Conservation (phyloP, 169 alveolate species). For the Miamiensis avidus region DNA sequence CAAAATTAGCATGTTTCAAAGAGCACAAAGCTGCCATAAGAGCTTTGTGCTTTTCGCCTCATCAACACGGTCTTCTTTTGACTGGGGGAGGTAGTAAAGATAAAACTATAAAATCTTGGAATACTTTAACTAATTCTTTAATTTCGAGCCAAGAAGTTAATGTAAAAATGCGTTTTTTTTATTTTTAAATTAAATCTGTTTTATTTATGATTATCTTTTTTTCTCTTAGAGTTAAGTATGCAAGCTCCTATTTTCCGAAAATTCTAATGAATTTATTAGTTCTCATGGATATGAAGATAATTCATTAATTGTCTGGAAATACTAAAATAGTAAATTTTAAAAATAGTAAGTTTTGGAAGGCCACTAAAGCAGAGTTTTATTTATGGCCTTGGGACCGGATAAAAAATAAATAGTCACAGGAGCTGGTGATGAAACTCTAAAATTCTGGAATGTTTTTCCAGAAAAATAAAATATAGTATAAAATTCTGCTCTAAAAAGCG, state of each 20-base stretch:
- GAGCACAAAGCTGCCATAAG: constrained; percentile 91
- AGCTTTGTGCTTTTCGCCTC: constrained; percentile 98
- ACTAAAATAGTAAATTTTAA: constrained; percentile 87
- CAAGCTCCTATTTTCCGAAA: constrained; percentile 91
- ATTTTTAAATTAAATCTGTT: no score
- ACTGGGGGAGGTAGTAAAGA: constrained; percentile 98
- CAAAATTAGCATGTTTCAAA: background rate
- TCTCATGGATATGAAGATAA: constrained; percentile 96
- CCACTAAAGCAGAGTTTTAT: constrained; percentile 94
- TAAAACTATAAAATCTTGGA: constrained; percentile 94
- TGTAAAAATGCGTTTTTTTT: background rate
- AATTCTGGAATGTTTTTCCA: constrained; percentile 80
- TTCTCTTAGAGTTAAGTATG: constrained; percentile 88
- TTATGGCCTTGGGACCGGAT: constrained; percentile 83
- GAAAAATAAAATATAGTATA: no score
- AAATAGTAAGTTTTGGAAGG: constrained; percentile 86
- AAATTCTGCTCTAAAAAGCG: no score
- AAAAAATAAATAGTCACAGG: constrained; percentile 77
- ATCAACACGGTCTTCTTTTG: constrained; percentile 92
- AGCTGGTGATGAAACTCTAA: constrained; percentile 85
- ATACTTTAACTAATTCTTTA: constrained; percentile 84
- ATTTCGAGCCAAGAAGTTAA: constrained; percentile 82
- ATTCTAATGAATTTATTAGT: constrained; percentile 87
- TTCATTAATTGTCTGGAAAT: constrained; percentile 93
- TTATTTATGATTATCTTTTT: no score